phyloP scores from a whole-genome alignment of 1,284 basidiomycete species.

The Phellopilus nigrolimitatus region DNA sequence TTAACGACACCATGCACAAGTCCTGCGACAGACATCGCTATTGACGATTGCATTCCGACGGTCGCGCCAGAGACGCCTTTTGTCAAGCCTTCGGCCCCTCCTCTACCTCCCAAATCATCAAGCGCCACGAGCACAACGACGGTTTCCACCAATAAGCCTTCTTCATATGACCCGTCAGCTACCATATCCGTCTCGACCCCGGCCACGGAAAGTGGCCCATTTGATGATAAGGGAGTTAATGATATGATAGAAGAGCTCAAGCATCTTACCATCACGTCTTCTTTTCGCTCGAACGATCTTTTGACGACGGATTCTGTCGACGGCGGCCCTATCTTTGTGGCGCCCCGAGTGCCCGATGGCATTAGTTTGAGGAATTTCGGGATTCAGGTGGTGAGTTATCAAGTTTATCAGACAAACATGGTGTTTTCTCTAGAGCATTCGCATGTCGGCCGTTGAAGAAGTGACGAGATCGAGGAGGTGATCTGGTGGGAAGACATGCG shows the following conservation, averaged over 20 bases:
- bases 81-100: neutral
- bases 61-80: constrained; percentile 1
- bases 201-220: neutral
- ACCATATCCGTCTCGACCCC: neutral
- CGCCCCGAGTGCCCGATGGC: constrained; percentile 64
- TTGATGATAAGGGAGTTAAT: neutral
- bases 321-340: constrained; percentile 52
- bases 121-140: constrained; percentile 9
- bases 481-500: neutral
- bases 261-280: constrained; percentile 29
- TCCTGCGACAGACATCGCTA: constrained; percentile 15
- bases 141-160: neutral
- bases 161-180: neutral
- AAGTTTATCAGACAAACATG: neutral
- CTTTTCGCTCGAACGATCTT: constrained; percentile 36
- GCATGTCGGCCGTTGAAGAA: neutral
- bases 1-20: constrained; percentile 19
- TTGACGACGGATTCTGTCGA: constrained; percentile 32
- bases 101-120: neutral
- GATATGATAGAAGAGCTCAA: constrained; percentile 1
- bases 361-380: constrained; percentile 79
- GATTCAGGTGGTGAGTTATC: constrained; percentile 69
- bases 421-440: neutral
- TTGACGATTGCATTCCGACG: constrained; percentile 20
- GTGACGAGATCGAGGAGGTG: neutral